These are phyloP conservation scores for Penicillium longicatenatum DNA, from an alignment of 495 filamentous ascomycete genomes.

Conservation along the genomic window DNA sequence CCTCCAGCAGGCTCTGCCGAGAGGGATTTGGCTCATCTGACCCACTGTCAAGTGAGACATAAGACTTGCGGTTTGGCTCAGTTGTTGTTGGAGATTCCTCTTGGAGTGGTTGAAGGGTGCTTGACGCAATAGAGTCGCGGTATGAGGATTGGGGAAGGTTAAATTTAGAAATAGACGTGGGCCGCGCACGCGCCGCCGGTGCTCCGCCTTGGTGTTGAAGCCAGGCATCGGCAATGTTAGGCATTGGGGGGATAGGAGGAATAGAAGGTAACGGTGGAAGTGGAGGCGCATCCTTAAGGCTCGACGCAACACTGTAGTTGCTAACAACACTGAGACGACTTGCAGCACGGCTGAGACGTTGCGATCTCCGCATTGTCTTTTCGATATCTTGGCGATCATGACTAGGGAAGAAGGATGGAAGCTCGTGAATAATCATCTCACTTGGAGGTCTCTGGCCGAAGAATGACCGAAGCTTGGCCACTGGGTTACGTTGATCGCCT, in stretches of 20 bases:
- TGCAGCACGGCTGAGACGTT: slow-evolving; percentile 85
- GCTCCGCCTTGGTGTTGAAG: slow-evolving; percentile 60
- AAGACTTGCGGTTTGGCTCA: slow-evolving; percentile 91
- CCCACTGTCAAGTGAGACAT: slow-evolving; percentile 90
- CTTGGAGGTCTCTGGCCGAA: slow-evolving; percentile 91
- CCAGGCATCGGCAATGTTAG: slow-evolving; percentile 95
- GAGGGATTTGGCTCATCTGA: slow-evolving; percentile 74
- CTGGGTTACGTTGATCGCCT: slow-evolving; percentile 46
- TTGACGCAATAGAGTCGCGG: slow-evolving; percentile 84
- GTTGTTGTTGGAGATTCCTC: slow-evolving; percentile 76
- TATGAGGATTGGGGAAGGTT: slow-evolving; percentile 62
- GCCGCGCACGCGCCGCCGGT: slow-evolving; percentile 50
- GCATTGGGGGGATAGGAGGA: slow-evolving; percentile 85
- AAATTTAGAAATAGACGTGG: slow-evolving; percentile 63
- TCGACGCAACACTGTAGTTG: slow-evolving; percentile 90
- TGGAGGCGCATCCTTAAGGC: slow-evolving; percentile 66
- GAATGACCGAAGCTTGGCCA: slow-evolving; percentile 70
- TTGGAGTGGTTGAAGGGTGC: slow-evolving; percentile 82
- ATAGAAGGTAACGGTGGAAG: slow-evolving; percentile 47
- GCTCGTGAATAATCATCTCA: slow-evolving; percentile 94
- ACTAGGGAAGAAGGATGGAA: slow-evolving; percentile 96
- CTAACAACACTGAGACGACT: slow-evolving; percentile 91
- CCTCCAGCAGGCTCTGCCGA: slow-evolving; percentile 80
- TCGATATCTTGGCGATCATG: slow-evolving; percentile 92
- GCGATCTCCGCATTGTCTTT: slow-evolving; percentile 87